phyloP scores from a whole-genome alignment of 2,329 filamentous ascomycete genomes.

The Fusarium veterinarium region DNA sequence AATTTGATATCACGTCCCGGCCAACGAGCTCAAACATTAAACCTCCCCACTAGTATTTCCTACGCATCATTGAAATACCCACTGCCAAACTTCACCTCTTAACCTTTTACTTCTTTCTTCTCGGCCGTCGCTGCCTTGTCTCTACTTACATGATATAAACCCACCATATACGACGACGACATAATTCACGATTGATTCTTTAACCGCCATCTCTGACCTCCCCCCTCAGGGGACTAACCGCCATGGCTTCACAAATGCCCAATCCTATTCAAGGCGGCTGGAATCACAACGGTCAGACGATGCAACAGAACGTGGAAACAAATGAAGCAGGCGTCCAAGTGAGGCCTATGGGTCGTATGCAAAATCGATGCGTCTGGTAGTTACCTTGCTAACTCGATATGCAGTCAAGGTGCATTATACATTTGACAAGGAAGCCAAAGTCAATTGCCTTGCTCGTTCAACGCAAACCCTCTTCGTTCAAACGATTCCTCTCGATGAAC shows the following conservation, averaged over 20 bases:
- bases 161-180: not conserved
- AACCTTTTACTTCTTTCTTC: conserved; percentile 20
- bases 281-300: conserved; percentile 46
- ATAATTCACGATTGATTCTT: conserved; percentile 11
- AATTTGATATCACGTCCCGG: conserved; percentile 47
- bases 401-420: conserved; percentile 97
- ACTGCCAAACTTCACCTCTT: conserved; percentile 11
- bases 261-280: conserved; percentile 48
- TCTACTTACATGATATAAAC: not conserved
- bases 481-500: conserved; percentile 83
- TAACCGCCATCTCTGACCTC: conserved; percentile 32
- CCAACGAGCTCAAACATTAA: conserved; percentile 37
- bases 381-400: conserved; percentile 36
- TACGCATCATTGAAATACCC: conserved; percentile 25
- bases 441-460: conserved; percentile 89
- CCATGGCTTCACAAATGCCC: conserved; percentile 56
- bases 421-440: conserved; percentile 88
- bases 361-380: conserved; percentile 13
- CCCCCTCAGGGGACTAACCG: conserved; percentile 41
- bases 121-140: conserved; percentile 1
- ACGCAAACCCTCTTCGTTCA: conserved; percentile 83
- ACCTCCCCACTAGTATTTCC: conserved; percentile 25
- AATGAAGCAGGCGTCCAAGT: conserved; percentile 66
- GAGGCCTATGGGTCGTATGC: conserved; percentile 75
- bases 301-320: conserved; percentile 45